These are phyloP conservation scores for Annulohypoxylon maeteangense DNA, from an alignment of 495 filamentous ascomycete genomes.

Conservation along the genomic window DNA sequence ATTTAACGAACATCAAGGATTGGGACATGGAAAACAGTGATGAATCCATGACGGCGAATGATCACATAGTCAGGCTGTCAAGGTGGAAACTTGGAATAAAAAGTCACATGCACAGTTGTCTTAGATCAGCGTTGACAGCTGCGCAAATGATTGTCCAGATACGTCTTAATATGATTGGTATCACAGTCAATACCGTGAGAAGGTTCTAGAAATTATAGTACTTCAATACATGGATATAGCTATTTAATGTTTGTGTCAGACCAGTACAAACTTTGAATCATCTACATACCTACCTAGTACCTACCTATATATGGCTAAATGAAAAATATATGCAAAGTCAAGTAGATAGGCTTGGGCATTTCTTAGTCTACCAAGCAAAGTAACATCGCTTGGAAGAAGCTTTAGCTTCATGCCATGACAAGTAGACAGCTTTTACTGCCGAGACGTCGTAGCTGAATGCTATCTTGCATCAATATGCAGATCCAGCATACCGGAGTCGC, in stretches of 20 bases:
- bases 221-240: background rate
- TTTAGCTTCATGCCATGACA: background rate
- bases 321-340: background rate
- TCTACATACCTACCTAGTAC: background rate
- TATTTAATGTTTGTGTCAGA: background rate
- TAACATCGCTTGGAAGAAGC: background rate
- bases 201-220: conserved; percentile 31
- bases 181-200: conserved; percentile 2
- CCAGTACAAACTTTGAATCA: background rate
- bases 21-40: background rate
- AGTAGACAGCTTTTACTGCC: background rate
- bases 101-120: conserved; percentile 1
- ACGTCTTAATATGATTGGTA: background rate
- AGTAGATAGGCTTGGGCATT: background rate
- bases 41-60: background rate
- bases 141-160: background rate
- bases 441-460: background rate
- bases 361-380: background rate
- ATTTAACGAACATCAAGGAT: conserved; percentile 1
- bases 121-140: background rate
- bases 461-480: background rate
- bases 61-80: background rate
- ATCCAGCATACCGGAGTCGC: background rate
- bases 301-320: background rate
- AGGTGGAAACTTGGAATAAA: background rate